Percentiles rank a stretch among this genome's conserved stretches.
Evolutionary conservation across 2,329 filamentous ascomycete genomes (phyloP).

Genomic region (Xylaria hypoxylon): DNA sequence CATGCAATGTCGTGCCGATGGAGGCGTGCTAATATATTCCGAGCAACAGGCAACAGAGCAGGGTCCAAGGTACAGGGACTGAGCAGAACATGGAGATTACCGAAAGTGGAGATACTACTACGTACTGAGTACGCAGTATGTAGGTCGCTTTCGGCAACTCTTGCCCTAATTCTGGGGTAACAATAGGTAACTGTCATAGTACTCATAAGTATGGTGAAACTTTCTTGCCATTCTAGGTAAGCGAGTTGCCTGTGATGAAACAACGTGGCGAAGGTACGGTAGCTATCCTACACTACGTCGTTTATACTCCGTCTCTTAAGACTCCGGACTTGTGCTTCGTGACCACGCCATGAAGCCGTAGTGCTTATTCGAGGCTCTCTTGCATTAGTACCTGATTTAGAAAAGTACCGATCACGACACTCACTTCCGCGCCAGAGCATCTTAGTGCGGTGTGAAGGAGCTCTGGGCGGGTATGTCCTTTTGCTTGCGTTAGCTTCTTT

Average conservation of each 20-base stretch:
- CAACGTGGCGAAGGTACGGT: not conserved
- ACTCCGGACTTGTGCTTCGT: not conserved
- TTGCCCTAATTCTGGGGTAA: constrained; percentile 13
- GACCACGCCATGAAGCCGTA: constrained; percentile 12
- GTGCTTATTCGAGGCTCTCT: constrained; percentile 20
- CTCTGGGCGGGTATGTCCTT: not conserved
- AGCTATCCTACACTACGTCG: not conserved
- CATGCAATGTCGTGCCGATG: not conserved
- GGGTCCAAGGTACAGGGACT: not conserved
- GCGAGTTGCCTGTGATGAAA: not conserved
- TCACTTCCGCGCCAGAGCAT: no score
- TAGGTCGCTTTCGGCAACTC: not conserved
- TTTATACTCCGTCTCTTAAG: not conserved
- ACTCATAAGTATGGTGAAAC: not conserved
- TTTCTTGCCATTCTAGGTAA: not conserved
- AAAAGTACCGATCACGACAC: not conserved
- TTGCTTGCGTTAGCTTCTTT: not conserved
- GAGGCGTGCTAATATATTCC: not conserved
- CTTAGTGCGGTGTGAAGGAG: constrained; percentile 9
- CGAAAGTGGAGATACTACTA: not conserved
- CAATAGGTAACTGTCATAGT: not conserved
- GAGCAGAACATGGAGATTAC: constrained; percentile 1
- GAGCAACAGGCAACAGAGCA: not conserved
- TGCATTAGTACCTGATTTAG: not conserved
- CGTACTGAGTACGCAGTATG: no score